Base-by-base conservation (phyloP, 2,329 filamentous ascomycete genomes). In the Ophiosphaerella herpotricha region DNA sequence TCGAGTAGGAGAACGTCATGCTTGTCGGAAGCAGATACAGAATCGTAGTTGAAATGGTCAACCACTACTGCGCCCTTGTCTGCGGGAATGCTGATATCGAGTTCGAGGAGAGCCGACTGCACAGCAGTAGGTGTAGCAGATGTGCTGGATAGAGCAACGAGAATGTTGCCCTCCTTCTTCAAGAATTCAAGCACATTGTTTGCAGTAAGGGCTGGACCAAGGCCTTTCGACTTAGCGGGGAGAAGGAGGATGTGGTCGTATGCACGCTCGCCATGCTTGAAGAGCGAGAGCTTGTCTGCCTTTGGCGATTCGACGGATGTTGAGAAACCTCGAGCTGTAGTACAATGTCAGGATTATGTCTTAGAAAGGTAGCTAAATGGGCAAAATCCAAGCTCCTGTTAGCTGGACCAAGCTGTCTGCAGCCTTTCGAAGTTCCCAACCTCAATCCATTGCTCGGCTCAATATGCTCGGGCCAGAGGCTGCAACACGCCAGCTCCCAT, bases 21-120 rank as follows among this genome's bases (percentile, higher is more conserved):
- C 68, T 86, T 84, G 58, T 97, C 91, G 42, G 85, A 70, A 4
- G 93, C 88, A 35, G 88, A 90, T 29, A 83, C 63, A 48, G 82
- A 80, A 68, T 97, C 93, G 77, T 94, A 94, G 78, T 90, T 89
- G 85, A 97, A 97, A 80, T 99, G 94, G 76, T 97, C 94, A 54
- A 97, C 87, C 5, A 96, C 88, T 50, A 93, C 80, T 49, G 90
- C 86, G 48, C 88, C 90, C 67, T 92, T 90, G 75, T 96, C 93
- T 32, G 85, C 77, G 34, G 94, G 90, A n/a, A 97, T 84, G 60
- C 86, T 81, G 67, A 99, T 89, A 70, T 97, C 93, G 72, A 97
- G 82, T 76, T 97, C 91, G 66, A 89, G 79, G 43, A 97, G 88
- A 48, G 96, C 81, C 36, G 88, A 88, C 59, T 86, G 85, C 63